phyloP scores from a whole-genome alignment of 805 yeast species.

The Sugiyamaella valdiviana region DNA sequence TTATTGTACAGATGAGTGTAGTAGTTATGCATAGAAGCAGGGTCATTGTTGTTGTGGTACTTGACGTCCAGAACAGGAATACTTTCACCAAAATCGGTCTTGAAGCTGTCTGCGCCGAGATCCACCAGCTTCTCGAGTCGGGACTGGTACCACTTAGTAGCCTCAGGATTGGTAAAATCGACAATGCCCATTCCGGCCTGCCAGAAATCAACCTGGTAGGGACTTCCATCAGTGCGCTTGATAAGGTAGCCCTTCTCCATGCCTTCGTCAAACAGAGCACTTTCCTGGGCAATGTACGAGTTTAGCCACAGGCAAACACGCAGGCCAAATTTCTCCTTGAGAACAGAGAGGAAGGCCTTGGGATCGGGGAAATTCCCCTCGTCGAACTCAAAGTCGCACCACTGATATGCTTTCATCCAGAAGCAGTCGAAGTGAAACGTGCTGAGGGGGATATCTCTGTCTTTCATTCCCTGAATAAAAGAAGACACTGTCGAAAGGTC shows the following conservation, averaged over 20 bases:
- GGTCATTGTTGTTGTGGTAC: constrained; percentile 31
- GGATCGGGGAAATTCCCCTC: constrained; percentile 33
- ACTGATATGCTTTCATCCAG: constrained; percentile 39
- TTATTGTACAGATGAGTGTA: constrained; percentile 35
- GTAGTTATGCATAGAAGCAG: constrained; percentile 36
- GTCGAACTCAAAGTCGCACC: constrained; percentile 39
- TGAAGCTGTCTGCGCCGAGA: constrained; percentile 35
- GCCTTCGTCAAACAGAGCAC: constrained; percentile 32
- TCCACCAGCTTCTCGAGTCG: constrained; percentile 29
- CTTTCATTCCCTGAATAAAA: constrained; percentile 35
- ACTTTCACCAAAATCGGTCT: constrained; percentile 38
- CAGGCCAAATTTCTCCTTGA: constrained; percentile 30
- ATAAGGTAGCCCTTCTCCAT: constrained; percentile 32
- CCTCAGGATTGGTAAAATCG: constrained; percentile 37
- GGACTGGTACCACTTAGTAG: constrained; percentile 32
- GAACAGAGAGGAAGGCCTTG: constrained; percentile 26
- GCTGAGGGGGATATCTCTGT: constrained; percentile 33
- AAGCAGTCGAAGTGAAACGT: constrained; percentile 37
- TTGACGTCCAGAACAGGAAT: constrained; percentile 32
- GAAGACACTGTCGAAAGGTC: constrained; percentile 32
- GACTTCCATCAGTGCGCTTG: constrained; percentile 28
- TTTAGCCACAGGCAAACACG: constrained; percentile 37
- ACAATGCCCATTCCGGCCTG: constrained; percentile 39
- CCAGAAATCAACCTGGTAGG: constrained; percentile 37
- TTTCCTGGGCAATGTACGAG: constrained; percentile 36